Evolutionary conservation across 2,329 filamentous ascomycete genomes (phyloP).

Genomic region (Chrysoporthe cubensis): DNA sequence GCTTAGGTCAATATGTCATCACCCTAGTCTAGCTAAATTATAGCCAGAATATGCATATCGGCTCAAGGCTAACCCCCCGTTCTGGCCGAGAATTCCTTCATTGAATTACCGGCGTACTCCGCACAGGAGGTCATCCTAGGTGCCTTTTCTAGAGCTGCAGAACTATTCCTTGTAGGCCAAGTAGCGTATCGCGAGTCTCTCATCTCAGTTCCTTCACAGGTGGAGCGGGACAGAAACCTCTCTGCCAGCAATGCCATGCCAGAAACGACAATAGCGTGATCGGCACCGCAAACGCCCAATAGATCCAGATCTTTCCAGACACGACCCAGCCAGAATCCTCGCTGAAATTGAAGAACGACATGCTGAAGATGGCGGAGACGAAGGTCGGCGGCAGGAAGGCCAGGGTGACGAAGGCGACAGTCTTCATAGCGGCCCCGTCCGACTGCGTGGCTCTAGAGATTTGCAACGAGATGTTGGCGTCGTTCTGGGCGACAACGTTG

Average conservation of each 20-base stretch:
- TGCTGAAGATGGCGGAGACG: constrained; percentile 52
- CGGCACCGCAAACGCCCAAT: constrained; percentile 37
- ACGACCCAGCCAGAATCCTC: constrained; percentile 32
- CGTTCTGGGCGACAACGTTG: constrained; percentile 48
- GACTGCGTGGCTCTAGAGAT: constrained; percentile 45
- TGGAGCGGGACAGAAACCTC: background rate
- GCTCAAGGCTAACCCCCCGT: too few relatives aligned
- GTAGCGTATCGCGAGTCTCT: too few relatives aligned
- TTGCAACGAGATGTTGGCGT: constrained; percentile 42
- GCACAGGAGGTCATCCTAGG: too few relatives aligned
- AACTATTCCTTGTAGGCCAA: too few relatives aligned
- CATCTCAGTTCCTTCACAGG: background rate
- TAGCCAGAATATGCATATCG: too few relatives aligned
- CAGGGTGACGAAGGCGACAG: constrained; percentile 23
- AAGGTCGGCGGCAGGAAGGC: constrained; percentile 49
- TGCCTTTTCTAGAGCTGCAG: too few relatives aligned
- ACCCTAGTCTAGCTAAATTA: too few relatives aligned
- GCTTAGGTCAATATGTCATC: too few relatives aligned
- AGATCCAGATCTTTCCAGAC: constrained; percentile 38
- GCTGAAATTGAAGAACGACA: constrained; percentile 46
- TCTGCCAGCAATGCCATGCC: constrained; percentile 28
- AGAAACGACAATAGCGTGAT: constrained; percentile 30
- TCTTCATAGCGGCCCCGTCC: constrained; percentile 56
- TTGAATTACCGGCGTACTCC: too few relatives aligned
- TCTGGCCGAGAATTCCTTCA: too few relatives aligned